Evolutionary conservation across 495 filamentous ascomycete species (phyloP), one percentile per base, ranked within the genome.

Genomic region (Podospora tetraspora): DNA sequence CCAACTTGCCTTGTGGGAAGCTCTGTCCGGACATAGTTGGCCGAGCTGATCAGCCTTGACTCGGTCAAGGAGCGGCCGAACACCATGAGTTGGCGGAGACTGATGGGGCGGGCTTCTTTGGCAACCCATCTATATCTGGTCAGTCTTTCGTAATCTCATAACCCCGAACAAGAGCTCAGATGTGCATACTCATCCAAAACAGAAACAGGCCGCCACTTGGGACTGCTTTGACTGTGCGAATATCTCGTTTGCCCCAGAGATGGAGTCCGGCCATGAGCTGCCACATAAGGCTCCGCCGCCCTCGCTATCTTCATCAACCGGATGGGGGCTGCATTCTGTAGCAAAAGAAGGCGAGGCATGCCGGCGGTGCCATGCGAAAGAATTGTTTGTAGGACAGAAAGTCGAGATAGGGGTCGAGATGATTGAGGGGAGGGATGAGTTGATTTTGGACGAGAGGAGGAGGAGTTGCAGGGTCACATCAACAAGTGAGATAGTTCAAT

Each of bases 21-120:
- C 80, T 99, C 95, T 6, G 91, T 94, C 52, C 95, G 91, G 57
- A 98, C 92, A 84, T 98, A 99, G 78, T 98, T 98, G 30, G 96
- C 96, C 58, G 93, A 96, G 81, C 90, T 91, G 63, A 99, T 87
- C 64, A 99, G 84, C 66, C 96, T 90, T 22, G 86, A 83, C 78
- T 98, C 96, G 56, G 94, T 97, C 76, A 99, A 79, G 13, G 93
- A 93, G 27, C 95, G 90, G 0, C 85, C 84, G 75, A 98, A 99
- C 71, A 98, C 96, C 74, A 95, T 97, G 72, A 99, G 85, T 77
- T 96, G 93, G 56, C 93, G 89, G 64, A 97, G 81, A 78, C 90
- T 93, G 74, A 97, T 96, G 1, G 94, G 92, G 29, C 91, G 85
- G 10, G 93, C 91, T 74, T 93, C 88, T 63, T 90, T 89, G 68